phyloP scores from a whole-genome alignment of 2,329 filamentous ascomycete species.

The Xenoacremonium recifei region DNA sequence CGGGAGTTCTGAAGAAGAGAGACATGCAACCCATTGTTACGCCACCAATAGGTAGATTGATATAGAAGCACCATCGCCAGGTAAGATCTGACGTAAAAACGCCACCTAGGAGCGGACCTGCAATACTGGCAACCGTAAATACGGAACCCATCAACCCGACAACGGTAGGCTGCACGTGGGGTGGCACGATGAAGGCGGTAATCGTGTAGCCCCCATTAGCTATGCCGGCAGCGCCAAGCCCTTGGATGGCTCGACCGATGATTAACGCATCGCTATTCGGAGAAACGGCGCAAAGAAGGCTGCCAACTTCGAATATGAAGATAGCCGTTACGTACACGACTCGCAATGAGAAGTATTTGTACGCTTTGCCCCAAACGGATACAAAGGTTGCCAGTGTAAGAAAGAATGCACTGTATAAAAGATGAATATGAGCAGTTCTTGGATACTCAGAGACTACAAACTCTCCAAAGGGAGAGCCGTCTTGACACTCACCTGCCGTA shows the following conservation, averaged over 20 bases:
- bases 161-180: constrained; percentile 25
- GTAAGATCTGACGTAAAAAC: constrained; percentile 28
- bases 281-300: neutral
- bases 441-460: constrained; percentile 52
- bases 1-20: constrained; percentile 37
- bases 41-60: constrained; percentile 30
- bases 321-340: neutral
- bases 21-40: constrained; percentile 27
- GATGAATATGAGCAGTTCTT: constrained; percentile 22
- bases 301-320: constrained; percentile 1
- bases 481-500: neutral
- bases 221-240: constrained; percentile 30
- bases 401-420: neutral
- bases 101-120: constrained; percentile 31
- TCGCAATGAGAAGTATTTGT: constrained; percentile 1
- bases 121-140: constrained; percentile 27
- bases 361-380: constrained; percentile 1
- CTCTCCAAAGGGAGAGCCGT: constrained; percentile 42
- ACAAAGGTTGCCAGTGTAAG: constrained; percentile 1
- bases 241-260: constrained; percentile 1
- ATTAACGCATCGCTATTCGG: neutral
- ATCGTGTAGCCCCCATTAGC: constrained; percentile 45
- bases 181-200: constrained; percentile 37
- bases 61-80: constrained; percentile 35
- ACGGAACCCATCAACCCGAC: constrained; percentile 29